A percentile compares a stretch with the other conserved stretches of the same genome.
phyloP scores from a whole-genome alignment of 805 yeast genomes.

The Naumovozyma castellii region DNA sequence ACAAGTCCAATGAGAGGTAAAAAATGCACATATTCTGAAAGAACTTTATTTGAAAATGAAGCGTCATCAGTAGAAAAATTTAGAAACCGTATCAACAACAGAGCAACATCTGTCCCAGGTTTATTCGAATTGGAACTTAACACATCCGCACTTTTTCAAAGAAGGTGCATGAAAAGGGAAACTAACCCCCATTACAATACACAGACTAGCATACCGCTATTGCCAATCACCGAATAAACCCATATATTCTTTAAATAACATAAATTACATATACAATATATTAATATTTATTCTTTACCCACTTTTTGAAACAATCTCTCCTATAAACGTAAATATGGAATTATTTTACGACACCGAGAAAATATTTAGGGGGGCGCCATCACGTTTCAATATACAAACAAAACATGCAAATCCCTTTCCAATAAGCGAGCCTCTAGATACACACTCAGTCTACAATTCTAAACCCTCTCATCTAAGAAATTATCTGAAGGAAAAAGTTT shows the following conservation, averaged over 20 bases:
- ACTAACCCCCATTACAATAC: neutral
- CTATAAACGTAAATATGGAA: no score
- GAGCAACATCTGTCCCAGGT: neutral
- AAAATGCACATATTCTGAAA: neutral
- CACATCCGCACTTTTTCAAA: neutral
- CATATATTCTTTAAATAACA: neutral
- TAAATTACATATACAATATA: no score
- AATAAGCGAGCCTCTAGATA: no score
- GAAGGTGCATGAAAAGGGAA: neutral
- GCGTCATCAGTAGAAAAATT: neutral
- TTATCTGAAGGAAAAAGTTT: no score
- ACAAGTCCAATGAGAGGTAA: neutral
- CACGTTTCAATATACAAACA: no score
- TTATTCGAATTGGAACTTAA: neutral
- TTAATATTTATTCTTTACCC: no score
- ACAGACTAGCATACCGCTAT: neutral
- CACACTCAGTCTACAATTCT: no score
- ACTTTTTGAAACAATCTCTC: no score
- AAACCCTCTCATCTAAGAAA: no score
- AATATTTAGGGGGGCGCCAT: no score
- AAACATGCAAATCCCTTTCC: no score
- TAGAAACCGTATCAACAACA: neutral
- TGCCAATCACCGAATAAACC: neutral
- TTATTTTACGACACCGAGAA: no score
- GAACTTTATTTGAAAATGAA: neutral